phyloP scores from a whole-genome alignment of 208 protist species.

The Wallacemonas rigidus region DNA sequence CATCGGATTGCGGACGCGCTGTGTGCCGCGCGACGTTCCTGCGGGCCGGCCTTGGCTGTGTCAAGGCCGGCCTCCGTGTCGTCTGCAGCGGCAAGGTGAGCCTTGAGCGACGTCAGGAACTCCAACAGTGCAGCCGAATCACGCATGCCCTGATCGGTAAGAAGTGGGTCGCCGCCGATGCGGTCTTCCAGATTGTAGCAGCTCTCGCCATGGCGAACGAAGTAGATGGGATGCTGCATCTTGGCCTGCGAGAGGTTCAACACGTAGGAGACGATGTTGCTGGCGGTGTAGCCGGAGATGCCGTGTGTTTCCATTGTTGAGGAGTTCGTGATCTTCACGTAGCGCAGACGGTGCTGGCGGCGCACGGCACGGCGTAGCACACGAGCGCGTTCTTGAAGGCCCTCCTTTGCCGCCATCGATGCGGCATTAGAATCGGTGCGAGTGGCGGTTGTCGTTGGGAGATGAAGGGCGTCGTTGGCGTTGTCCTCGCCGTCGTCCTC shows the following conservation, averaged over 20 bases:
- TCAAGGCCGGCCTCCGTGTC: neutral
- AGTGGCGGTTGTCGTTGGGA: too few relatives aligned
- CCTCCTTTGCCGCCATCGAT: neutral
- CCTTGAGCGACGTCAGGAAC: conserved; percentile 79
- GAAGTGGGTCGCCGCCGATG: conserved; percentile 81
- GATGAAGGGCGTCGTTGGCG: neutral
- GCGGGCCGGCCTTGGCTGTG: neutral
- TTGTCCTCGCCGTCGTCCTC: neutral
- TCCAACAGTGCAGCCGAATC: conserved; percentile 66
- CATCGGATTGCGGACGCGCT: neutral
- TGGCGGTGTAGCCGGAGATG: conserved; percentile 71
- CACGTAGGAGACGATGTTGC: conserved; percentile 81
- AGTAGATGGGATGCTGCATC: conserved; percentile 90
- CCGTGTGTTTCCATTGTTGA: conserved; percentile 67
- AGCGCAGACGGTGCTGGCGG: conserved; percentile 23
- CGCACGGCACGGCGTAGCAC: conserved; percentile 4
- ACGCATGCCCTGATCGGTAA: conserved; percentile 76
- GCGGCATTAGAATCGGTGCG: too few relatives aligned
- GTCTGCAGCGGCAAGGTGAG: conserved; percentile 28
- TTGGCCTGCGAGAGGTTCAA: conserved; percentile 87
- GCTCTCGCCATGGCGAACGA: conserved; percentile 87
- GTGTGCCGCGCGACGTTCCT: neutral
- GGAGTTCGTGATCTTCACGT: conserved; percentile 63
- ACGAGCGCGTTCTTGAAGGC: neutral
- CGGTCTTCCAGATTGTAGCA: conserved; percentile 85